Evolutionary conservation across 2,329 filamentous ascomycete species (phyloP), one percentile per base, ranked within the genome.

Genomic region (Diaporthe citrichinensis): DNA sequence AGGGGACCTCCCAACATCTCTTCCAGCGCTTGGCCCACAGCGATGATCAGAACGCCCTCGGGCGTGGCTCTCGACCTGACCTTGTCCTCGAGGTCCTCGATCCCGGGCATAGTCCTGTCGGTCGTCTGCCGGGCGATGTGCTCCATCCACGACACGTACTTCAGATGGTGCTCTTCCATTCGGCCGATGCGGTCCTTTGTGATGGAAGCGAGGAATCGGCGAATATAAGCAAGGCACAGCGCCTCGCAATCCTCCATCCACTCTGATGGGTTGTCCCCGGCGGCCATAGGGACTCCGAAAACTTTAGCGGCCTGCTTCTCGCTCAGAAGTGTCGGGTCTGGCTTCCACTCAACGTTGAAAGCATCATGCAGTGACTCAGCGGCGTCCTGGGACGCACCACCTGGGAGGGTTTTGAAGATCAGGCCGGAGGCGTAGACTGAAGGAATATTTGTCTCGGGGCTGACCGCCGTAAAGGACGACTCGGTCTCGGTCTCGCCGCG

Each of bases 1-100:
- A 79, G 75, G 10, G 77, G 71, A 14, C 78, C 79, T n/a, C 76
- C 59, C 20, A 83, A 75, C 25, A 83, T 82, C 28, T 73, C 55
- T 10, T 76, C 46, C 62, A 83, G 76, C 23, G 74, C 77, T 20
- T 73, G 74, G 34, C 79, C 79, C 28, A 80, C 79, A 10, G 79
- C 79, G 8, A 76, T 77, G 31, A 80, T 77, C 4, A 80, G 72
- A 14, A 73, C 79, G 1, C 78, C 79, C 53, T 80, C 79, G 4
- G 77, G 61, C 1, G 77, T 77, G 9, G 69, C 76, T n/a, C 71
- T 69, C 2, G 58, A 41, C 1, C 44, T 25, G 23, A 79, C 78
- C 7, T 46, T 74, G 15, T 44, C 49, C 23, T 79, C 78, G 2
- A 79, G 73, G 2, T 75, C 59, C 9, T 46, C 57, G 5, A 79